These are phyloP conservation scores for Mucor velutinosus DNA, from an alignment of 371 early-diverging fungal genomes.

Conservation along the genomic window DNA sequence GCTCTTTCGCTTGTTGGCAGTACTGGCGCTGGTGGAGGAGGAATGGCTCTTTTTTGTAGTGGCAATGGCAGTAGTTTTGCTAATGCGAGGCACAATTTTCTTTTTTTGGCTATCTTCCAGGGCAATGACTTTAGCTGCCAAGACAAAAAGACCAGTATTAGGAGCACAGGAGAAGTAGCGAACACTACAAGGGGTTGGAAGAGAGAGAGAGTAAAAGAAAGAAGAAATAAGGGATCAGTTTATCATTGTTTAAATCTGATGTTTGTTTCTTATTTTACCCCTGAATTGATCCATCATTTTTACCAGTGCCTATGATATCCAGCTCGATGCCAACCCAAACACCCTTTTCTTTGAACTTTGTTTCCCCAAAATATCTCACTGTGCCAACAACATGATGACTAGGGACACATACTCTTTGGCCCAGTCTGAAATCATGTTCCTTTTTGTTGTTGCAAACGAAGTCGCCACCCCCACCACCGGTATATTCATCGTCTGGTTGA, in stretches of 20 bases:
- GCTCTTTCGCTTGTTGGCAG: not conserved
- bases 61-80: not conserved
- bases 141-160: conserved; percentile 71
- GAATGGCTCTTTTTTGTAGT: not conserved
- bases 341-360: conserved; percentile 5
- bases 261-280: conserved; percentile 49
- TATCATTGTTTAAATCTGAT: not conserved
- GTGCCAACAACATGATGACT: conserved; percentile 44
- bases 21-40: not conserved
- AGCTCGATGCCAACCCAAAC: conserved; percentile 84
- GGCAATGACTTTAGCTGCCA: conserved; percentile 52
- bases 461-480: not conserved
- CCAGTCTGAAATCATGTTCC: conserved; percentile 11
- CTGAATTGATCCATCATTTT: conserved; percentile 79
- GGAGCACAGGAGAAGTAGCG: conserved; percentile 63
- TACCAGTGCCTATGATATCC: conserved; percentile 73
- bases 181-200: conserved; percentile 32
- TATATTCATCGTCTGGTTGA: not conserved
- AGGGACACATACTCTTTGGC: conserved; percentile 18
- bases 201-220: not conserved
- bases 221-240: not conserved
- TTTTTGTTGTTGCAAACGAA: not conserved
- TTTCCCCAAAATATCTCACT: conserved; percentile 53
- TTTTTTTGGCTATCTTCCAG: conserved; percentile 1
- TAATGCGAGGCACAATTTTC: conserved; percentile 1